Percentiles rank a stretch among this genome's conserved stretches.
These are phyloP conservation scores for Xanthoconium stramineum DNA, from an alignment of 768 basidiomycete species.

Conservation along the genomic window DNA sequence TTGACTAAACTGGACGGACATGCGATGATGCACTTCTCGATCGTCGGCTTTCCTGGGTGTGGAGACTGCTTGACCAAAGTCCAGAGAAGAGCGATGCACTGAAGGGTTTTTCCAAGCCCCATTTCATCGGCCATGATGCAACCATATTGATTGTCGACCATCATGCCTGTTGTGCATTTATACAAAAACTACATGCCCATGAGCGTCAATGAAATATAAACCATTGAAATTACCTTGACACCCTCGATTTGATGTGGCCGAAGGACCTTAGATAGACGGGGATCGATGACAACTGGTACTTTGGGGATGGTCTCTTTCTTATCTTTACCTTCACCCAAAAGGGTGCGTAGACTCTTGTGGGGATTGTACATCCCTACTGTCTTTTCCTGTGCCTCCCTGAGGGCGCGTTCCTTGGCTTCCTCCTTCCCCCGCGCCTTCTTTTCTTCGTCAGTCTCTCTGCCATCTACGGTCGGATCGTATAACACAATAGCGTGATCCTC, in stretches of 20 bases:
- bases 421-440: constrained; percentile 69
- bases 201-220: not conserved
- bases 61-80: constrained; percentile 95
- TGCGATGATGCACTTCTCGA: constrained; percentile 96
- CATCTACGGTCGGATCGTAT: constrained; percentile 95
- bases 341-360: constrained; percentile 83
- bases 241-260: constrained; percentile 98
- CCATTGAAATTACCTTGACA: constrained; percentile 66
- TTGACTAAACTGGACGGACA: constrained; percentile 96
- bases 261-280: constrained; percentile 78
- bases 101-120: constrained; percentile 96
- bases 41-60: constrained; percentile 75
- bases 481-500: constrained; percentile 96
- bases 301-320: constrained; percentile 67
- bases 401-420: constrained; percentile 61
- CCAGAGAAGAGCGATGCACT: constrained; percentile 95
- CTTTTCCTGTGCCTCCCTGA: constrained; percentile 65
- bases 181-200: constrained; percentile 75
- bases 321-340: constrained; percentile 70
- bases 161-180: constrained; percentile 90
- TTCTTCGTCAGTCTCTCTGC: constrained; percentile 87
- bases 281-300: constrained; percentile 97
- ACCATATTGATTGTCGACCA: constrained; percentile 85
- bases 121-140: constrained; percentile 99
- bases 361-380: constrained; percentile 78